Conservation (phyloP, 2,329 filamentous ascomycete species). For the Ophiostoma sp. region DNA sequence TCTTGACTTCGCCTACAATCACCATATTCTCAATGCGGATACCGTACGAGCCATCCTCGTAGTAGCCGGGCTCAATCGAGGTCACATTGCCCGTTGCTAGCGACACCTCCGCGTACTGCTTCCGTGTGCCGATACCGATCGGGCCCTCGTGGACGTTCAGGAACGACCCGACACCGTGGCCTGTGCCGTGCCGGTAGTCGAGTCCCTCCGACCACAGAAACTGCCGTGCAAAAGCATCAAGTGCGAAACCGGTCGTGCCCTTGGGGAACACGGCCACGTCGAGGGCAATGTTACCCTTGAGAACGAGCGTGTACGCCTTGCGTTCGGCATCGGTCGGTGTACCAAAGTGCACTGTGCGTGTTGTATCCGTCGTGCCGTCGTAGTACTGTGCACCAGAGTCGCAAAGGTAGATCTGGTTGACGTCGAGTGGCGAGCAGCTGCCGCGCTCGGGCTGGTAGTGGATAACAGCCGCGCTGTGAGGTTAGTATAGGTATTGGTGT, state of each 20-base stretch:
- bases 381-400: constrained; percentile 96
- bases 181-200: constrained; percentile 94
- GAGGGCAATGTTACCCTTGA: constrained; percentile 89
- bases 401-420: constrained; percentile 82
- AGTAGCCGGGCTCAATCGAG: constrained; percentile 94
- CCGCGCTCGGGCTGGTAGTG: constrained; percentile 88
- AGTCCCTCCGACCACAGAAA: constrained; percentile 86
- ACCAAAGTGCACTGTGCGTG: constrained; percentile 87
- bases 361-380: constrained; percentile 94
- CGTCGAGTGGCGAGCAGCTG: constrained; percentile 76
- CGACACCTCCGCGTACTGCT: constrained; percentile 86
- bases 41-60: constrained; percentile 90
- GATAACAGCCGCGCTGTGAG: constrained; percentile 76
- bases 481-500: not conserved
- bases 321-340: constrained; percentile 75
- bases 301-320: constrained; percentile 85
- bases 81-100: constrained; percentile 89
- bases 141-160: constrained; percentile 97
- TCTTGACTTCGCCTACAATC: constrained; percentile 83
- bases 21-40: constrained; percentile 96
- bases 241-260: constrained; percentile 85
- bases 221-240: constrained; percentile 84
- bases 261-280: constrained; percentile 87
- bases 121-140: constrained; percentile 87
- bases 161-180: constrained; percentile 91